phyloP scores from a whole-genome alignment of 768 basidiomycete species.

The Leccinum longicurvipes region DNA sequence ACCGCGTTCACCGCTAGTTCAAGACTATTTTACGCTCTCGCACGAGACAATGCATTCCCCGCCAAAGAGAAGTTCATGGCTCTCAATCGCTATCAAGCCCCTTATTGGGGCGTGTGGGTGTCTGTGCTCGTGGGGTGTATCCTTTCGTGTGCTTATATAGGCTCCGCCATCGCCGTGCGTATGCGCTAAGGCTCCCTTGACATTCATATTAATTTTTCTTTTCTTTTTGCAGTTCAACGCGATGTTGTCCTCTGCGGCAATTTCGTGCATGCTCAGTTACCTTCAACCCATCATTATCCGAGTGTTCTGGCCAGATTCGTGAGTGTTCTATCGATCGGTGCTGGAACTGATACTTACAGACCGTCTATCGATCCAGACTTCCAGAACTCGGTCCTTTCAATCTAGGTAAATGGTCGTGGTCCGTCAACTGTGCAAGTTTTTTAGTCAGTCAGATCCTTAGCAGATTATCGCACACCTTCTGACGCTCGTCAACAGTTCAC shows the following conservation, averaged over 20 bases:
- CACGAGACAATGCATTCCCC: conserved; percentile 52
- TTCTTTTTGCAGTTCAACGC: conserved; percentile 43
- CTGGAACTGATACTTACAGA: not conserved
- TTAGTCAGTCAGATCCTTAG: too few species aligned
- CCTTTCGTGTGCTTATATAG: conserved; percentile 58
- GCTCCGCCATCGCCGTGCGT: conserved; percentile 51
- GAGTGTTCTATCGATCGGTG: conserved; percentile 12
- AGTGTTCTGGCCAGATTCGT: conserved; percentile 54
- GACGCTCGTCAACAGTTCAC: conserved; percentile 40
- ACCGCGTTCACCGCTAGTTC: conserved; percentile 60
- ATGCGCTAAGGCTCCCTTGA: not conserved
- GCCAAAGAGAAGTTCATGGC: conserved; percentile 45
- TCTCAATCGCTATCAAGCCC: conserved; percentile 51
- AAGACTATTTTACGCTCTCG: conserved; percentile 53
- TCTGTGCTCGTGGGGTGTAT: conserved; percentile 52
- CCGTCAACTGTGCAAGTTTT: conserved; percentile 47
- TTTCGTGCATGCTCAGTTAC: conserved; percentile 58
- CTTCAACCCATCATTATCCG: conserved; percentile 56
- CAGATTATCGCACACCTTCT: not conserved
- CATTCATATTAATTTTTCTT: not conserved
- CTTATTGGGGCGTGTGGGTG: conserved; percentile 53
- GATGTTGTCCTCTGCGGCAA: conserved; percentile 52
- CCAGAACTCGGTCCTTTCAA: conserved; percentile 47
- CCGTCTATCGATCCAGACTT: conserved; percentile 33
- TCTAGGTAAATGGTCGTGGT: conserved; percentile 51